Percentiles rank a stretch among this genome's conserved stretches.
phyloP scores from a whole-genome alignment of 2,329 filamentous ascomycete species.

The Sclerotinia glacialis region DNA sequence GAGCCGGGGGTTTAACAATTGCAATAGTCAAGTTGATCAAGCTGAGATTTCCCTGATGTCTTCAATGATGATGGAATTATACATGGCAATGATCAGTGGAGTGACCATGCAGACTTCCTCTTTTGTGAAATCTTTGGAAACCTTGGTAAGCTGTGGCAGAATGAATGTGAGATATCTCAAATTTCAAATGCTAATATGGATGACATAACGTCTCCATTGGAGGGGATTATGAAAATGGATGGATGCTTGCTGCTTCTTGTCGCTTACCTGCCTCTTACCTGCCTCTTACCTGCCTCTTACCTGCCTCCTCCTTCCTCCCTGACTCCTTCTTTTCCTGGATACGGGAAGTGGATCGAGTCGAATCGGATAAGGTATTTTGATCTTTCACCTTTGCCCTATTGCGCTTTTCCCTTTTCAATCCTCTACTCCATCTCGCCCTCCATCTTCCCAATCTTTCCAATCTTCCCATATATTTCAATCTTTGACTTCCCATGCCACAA shows the following conservation, averaged over 20 bases:
- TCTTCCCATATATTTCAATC: slow-evolving; percentile 21
- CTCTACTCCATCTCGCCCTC: too few relatives aligned
- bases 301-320: too few relatives aligned
- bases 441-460: background rate
- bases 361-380: background rate
- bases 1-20: background rate
- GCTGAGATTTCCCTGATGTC: background rate
- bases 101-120: slow-evolving; percentile 8
- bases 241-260: slow-evolving; percentile 9
- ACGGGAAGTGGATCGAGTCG: slow-evolving; percentile 7
- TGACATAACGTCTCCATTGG: slow-evolving; percentile 1
- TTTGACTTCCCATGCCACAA: slow-evolving; percentile 12
- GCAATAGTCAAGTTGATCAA: background rate
- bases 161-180: background rate
- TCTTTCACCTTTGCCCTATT: background rate
- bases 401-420: background rate
- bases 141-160: background rate
- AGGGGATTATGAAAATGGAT: background rate
- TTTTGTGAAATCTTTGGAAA: background rate
- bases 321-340: slow-evolving; percentile 7
- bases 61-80: background rate
- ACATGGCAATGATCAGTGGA: slow-evolving; percentile 4
- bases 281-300: too few relatives aligned
- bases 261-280: slow-evolving; percentile 12
- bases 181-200: background rate